phyloP scores from a whole-genome alignment of 1,139 yeast genomes.

The Taiozyma sp. region DNA sequence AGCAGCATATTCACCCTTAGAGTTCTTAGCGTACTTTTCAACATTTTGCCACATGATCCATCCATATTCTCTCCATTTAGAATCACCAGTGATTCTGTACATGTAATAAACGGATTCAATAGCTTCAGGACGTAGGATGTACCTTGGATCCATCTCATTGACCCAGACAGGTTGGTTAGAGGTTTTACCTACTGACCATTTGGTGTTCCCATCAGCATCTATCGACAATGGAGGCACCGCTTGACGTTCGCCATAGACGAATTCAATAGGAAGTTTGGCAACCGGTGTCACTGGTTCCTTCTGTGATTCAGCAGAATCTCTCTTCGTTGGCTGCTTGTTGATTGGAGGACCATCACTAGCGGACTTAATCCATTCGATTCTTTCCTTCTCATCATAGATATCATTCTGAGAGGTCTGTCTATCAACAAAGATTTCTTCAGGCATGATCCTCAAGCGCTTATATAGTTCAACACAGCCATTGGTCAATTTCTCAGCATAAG shows the following conservation, averaged over 20 bases:
- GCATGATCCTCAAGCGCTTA: conserved; percentile 40
- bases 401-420: conserved; percentile 21
- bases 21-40: conserved; percentile 37
- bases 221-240: background rate
- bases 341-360: background rate
- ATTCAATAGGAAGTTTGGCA: background rate
- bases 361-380: conserved; percentile 5
- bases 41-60: conserved; percentile 57
- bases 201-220: conserved; percentile 1
- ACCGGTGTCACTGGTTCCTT: background rate
- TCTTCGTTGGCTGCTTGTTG: background rate
- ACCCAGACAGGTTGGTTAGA: conserved; percentile 30
- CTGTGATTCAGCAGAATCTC: background rate
- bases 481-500: conserved; percentile 55
- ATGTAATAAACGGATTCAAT: conserved; percentile 70
- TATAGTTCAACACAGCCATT: conserved; percentile 65
- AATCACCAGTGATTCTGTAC: conserved; percentile 71
- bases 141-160: conserved; percentile 41
- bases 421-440: conserved; percentile 35
- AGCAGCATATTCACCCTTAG: conserved; percentile 37
- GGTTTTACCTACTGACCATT: conserved; percentile 11
- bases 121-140: conserved; percentile 67
- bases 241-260: conserved; percentile 1
- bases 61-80: conserved; percentile 64
- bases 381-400: conserved; percentile 28